phyloP scores from a whole-genome alignment of 192 early-diverging fungal species.

The Tieghemiomyces parasiticus region DNA sequence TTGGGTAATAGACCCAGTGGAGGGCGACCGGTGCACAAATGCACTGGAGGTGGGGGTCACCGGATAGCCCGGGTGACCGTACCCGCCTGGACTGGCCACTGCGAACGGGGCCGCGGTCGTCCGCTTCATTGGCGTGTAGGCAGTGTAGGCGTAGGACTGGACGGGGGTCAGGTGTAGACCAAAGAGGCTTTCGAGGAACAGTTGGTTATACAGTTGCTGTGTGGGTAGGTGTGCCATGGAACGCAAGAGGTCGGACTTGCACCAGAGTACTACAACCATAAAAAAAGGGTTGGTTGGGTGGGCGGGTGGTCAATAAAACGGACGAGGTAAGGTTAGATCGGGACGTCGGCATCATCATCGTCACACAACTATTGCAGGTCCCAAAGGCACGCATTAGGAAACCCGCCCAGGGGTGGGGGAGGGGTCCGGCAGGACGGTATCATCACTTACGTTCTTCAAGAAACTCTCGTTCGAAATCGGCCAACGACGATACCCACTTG shows the following conservation, averaged over 20 bases:
- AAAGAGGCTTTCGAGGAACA: constrained; percentile 2
- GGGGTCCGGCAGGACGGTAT: too few species aligned
- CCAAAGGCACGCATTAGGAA: too few species aligned
- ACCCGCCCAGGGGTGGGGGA: too few species aligned
- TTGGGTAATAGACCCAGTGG: not conserved
- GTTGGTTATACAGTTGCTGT: constrained; percentile 5
- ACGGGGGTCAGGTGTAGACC: not conserved
- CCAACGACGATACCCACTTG: not conserved
- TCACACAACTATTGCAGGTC: too few species aligned
- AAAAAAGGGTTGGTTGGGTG: too few species aligned
- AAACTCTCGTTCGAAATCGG: constrained; percentile 4
- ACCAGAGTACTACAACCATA: not conserved
- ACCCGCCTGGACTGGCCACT: not conserved
- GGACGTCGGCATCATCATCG: too few species aligned
- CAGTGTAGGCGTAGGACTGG: not conserved
- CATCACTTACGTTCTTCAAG: not conserved
- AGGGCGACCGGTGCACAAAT: not conserved
- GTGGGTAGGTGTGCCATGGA: constrained; percentile 3
- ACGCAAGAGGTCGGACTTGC: not conserved
- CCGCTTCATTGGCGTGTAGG: constrained; percentile 4
- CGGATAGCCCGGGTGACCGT: not conserved
- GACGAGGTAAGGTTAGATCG: too few species aligned
- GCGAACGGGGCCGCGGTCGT: not conserved
- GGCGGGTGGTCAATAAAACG: too few species aligned
- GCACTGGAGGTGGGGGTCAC: not conserved